Percentiles rank a stretch among this genome's conserved stretches.
phyloP scores from a whole-genome alignment of 2,329 filamentous ascomycete species.

The Talaromyces verruculosus region DNA sequence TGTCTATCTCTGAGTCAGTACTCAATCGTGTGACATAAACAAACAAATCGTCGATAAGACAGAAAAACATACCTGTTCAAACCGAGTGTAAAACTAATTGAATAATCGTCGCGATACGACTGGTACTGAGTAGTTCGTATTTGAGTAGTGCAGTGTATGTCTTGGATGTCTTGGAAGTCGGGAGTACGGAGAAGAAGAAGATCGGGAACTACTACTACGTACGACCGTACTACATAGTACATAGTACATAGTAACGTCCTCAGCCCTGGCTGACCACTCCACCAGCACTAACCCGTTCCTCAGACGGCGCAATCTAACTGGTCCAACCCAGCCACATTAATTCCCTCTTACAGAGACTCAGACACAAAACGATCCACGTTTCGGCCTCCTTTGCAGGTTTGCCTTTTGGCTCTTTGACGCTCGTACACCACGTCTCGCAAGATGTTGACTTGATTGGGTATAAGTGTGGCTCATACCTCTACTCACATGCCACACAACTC shows the following conservation, averaged over 20 bases:
- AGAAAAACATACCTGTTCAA: not conserved
- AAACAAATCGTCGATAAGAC: not conserved
- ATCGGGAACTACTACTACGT: not conserved
- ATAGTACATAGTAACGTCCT: not conserved
- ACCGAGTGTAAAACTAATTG: not conserved
- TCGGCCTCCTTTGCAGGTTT: not conserved
- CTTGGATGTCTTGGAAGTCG: not conserved
- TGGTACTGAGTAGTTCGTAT: not conserved
- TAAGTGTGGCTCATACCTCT: not conserved
- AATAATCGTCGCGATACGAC: not conserved
- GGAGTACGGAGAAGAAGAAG: not conserved
- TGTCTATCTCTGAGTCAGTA: slow-evolving; percentile 9
- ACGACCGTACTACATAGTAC: not conserved
- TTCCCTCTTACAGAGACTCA: not conserved
- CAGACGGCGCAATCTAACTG: not conserved
- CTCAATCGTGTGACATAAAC: not conserved
- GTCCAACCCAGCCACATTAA: not conserved
- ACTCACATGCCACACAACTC: too few species aligned
- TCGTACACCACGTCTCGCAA: not conserved
- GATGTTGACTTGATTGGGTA: not conserved
- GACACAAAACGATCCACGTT: not conserved
- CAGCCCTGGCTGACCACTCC: not conserved
- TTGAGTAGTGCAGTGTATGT: not conserved
- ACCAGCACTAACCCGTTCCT: not conserved
- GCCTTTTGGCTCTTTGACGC: not conserved